phyloP scores from a whole-genome alignment of 225 moss, liverwort and hornwort species.

The Ulota crispa region DNA sequence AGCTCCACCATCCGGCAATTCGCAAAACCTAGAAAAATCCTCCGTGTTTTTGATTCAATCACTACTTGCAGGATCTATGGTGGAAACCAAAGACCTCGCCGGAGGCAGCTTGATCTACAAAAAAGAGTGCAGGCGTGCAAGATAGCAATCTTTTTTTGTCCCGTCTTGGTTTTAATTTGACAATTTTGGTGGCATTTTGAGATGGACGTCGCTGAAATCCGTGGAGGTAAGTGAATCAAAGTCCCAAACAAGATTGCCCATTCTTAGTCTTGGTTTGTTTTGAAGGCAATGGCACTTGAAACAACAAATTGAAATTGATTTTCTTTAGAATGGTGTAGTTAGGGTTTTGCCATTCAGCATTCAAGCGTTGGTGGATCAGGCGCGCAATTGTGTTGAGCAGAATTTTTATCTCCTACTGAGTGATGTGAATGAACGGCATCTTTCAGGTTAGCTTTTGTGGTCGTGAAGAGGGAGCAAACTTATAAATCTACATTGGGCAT shows the following conservation, averaged over 20 bases:
- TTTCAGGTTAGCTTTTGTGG: neutral
- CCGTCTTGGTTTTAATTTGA: no score
- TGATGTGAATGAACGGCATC: neutral
- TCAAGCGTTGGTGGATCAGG: neutral
- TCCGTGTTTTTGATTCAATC: no score
- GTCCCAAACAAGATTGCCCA: neutral
- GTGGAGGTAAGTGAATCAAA: no score
- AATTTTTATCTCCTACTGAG: neutral
- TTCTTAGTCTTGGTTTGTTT: neutral
- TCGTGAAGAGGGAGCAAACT: neutral
- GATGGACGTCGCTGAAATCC: no score
- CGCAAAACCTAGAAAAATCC: no score
- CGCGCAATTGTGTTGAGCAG: neutral
- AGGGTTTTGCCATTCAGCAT: slow-evolving; percentile 5
- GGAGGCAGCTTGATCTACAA: no score
- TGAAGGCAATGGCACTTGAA: neutral
- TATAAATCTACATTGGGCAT: no score
- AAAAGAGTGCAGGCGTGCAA: no score
- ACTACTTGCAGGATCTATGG: no score
- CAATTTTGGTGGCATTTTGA: no score
- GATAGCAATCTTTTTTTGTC: no score
- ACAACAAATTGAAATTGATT: neutral
- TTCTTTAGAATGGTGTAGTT: neutral
- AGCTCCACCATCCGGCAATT: neutral
- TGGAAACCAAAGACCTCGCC: no score